phyloP scores from a whole-genome alignment of 495 filamentous ascomycete species.

The Hyaloscypha variabilis region DNA sequence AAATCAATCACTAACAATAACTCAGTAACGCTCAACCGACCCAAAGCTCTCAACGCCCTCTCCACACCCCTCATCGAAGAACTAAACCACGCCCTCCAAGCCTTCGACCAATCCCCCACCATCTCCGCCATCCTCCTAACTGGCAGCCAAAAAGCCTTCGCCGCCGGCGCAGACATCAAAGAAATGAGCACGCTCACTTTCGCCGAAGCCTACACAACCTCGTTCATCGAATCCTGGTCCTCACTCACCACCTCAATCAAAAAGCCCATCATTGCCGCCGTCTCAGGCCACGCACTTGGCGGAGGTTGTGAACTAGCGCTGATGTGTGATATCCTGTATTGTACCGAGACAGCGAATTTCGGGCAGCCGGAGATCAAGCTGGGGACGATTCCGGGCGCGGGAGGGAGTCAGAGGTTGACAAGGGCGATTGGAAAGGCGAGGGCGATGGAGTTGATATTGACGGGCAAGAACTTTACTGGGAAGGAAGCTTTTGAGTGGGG shows the following conservation, averaged over 20 bases:
- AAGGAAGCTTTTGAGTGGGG: slow-evolving; percentile 89
- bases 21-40: slow-evolving; percentile 90
- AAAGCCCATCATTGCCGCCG: slow-evolving; percentile 91
- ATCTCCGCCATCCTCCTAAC: slow-evolving; percentile 85
- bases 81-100: slow-evolving; percentile 78
- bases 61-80: slow-evolving; percentile 85
- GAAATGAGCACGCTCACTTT: slow-evolving; percentile 95
- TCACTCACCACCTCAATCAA: slow-evolving; percentile 76
- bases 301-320: slow-evolving; percentile 97
- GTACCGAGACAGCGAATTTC: slow-evolving; percentile 78
- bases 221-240: slow-evolving; percentile 96
- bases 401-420: slow-evolving; percentile 88
- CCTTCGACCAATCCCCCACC: slow-evolving; percentile 68
- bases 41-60: slow-evolving; percentile 92
- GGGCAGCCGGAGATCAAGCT: slow-evolving; percentile 97
- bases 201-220: slow-evolving; percentile 75
- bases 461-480: slow-evolving; percentile 78
- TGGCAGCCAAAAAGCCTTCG: slow-evolving; percentile 85
- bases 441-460: slow-evolving; percentile 95
- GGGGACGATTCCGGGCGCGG: slow-evolving; percentile 89
- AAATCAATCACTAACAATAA: slow-evolving; percentile 8
- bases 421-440: slow-evolving; percentile 82
- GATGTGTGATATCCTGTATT: slow-evolving; percentile 96
- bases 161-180: slow-evolving; percentile 97
- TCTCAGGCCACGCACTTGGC: slow-evolving; percentile 91